phyloP scores from a whole-genome alignment of 306 rosid species.

The Notholithocarpus densiflorus region DNA sequence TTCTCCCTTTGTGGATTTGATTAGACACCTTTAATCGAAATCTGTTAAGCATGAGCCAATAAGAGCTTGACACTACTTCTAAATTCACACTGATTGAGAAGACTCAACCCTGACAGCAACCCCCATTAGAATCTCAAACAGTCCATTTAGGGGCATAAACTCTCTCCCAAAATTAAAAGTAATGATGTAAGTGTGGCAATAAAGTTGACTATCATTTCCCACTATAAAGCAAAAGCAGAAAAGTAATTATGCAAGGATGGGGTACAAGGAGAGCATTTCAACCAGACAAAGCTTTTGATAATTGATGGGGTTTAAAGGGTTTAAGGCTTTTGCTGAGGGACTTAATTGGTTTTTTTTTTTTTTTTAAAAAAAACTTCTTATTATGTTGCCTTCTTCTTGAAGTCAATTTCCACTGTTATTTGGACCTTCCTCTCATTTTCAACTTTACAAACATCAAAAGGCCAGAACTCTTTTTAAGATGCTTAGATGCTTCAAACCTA shows the following conservation, averaged over 20 bases:
- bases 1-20: conserved; percentile 31
- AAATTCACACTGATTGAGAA: conserved; percentile 37
- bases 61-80: conserved; percentile 20
- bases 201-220: conserved; percentile 76
- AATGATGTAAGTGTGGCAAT: conserved; percentile 54
- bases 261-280: conserved; percentile 61
- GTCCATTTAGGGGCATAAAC: conserved; percentile 45
- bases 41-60: conserved; percentile 25
- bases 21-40: conserved; percentile 49
- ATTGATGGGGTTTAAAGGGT: conserved; percentile 43
- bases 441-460: conserved; percentile 8
- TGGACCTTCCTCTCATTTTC: conserved; percentile 7
- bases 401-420: conserved; percentile 27
- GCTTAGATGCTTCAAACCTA: conserved; percentile 19
- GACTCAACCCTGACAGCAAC: conserved; percentile 24
- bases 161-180: conserved; percentile 51
- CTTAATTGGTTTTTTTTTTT: conserved; percentile 12
- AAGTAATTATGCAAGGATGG: conserved; percentile 59
- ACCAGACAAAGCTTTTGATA: conserved; percentile 62
- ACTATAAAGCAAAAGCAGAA: conserved; percentile 73
- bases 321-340: conserved; percentile 22
- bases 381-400: conserved; percentile 30
- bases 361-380: neutral
- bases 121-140: conserved; percentile 45
- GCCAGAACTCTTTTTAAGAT: neutral